These are phyloP conservation scores for Candida railenensis DNA, from an alignment of 805 yeast genomes.

Conservation along the genomic window DNA sequence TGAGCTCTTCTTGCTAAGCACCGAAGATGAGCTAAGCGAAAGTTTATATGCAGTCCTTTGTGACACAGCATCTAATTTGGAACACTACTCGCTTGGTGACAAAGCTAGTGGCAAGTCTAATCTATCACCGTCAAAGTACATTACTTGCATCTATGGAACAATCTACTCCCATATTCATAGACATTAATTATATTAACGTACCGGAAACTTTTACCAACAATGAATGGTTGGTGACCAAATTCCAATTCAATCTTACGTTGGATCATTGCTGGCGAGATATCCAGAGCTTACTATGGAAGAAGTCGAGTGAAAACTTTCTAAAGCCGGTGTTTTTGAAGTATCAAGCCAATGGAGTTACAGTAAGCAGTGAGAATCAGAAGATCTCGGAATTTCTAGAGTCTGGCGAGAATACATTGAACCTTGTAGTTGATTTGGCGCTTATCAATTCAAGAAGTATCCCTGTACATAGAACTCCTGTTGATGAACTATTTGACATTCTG, in stretches of 20 bases:
- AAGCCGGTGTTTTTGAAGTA: slow-evolving; percentile 23
- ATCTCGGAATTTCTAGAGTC: neutral
- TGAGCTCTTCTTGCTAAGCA: no score
- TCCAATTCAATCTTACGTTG: slow-evolving; percentile 19
- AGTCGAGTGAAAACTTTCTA: slow-evolving; percentile 20
- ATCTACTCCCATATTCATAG: neutral
- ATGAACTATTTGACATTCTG: slow-evolving; percentile 22
- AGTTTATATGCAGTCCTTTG: no score
- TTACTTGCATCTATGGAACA: neutral
- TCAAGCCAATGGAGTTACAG: neutral
- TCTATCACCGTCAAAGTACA: no score
- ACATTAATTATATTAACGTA: slow-evolving; percentile 1
- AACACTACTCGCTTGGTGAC: no score
- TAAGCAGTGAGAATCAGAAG: neutral
- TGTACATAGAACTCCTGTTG: slow-evolving; percentile 19
- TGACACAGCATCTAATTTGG: no score
- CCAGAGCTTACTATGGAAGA: slow-evolving; percentile 27
- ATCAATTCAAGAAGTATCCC: slow-evolving; percentile 19
- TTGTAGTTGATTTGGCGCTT: slow-evolving; percentile 25
- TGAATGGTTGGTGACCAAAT: neutral
- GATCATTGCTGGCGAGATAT: slow-evolving; percentile 23
- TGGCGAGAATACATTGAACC: slow-evolving; percentile 4
- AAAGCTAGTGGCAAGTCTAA: no score
- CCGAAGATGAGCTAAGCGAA: no score
- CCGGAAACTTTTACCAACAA: neutral